Conservation (phyloP, 768 basidiomycete genomes). For the Kwoniella europaea region DNA sequence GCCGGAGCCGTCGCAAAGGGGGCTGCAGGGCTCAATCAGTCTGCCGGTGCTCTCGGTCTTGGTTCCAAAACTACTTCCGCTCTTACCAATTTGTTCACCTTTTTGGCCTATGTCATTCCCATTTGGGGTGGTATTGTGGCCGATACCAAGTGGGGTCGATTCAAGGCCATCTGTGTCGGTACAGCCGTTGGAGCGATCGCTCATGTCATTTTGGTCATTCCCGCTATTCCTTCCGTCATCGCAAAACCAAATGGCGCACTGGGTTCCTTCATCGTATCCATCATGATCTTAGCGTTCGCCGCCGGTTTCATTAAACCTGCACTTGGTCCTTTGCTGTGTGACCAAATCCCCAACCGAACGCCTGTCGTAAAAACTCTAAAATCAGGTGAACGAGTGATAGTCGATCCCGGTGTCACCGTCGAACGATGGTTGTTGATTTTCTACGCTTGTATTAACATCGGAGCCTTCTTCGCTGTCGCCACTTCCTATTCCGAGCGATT, state of each 20-base stretch:
- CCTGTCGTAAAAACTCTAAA: constrained; percentile 38
- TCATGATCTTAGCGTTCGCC: constrained; percentile 52
- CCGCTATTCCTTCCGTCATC: constrained; percentile 50
- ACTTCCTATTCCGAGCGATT: constrained; percentile 52
- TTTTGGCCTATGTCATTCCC: constrained; percentile 52
- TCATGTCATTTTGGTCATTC: constrained; percentile 53
- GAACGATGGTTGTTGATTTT: constrained; percentile 48
- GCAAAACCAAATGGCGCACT: constrained; percentile 35
- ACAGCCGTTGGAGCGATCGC: constrained; percentile 46
- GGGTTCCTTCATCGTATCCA: constrained; percentile 46
- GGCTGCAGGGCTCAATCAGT: constrained; percentile 32
- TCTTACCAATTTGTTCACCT: constrained; percentile 44
- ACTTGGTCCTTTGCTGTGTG: constrained; percentile 54
- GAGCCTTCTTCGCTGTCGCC: constrained; percentile 52
- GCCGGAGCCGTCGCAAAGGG: constrained; percentile 48
- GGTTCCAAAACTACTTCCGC: constrained; percentile 43
- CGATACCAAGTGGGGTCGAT: constrained; percentile 56
- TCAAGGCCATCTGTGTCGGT: constrained; percentile 54
- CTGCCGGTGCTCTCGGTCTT: constrained; percentile 50
- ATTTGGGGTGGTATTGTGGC: constrained; percentile 54
- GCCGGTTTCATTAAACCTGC: constrained; percentile 57
- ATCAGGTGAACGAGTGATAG: constrained; percentile 50
- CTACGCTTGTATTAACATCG: constrained; percentile 55
- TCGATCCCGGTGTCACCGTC: constrained; percentile 52
- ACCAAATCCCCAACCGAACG: constrained; percentile 52